phyloP scores from a whole-genome alignment of 23 red algal genomes.

The Pyropia haitanensis region DNA sequence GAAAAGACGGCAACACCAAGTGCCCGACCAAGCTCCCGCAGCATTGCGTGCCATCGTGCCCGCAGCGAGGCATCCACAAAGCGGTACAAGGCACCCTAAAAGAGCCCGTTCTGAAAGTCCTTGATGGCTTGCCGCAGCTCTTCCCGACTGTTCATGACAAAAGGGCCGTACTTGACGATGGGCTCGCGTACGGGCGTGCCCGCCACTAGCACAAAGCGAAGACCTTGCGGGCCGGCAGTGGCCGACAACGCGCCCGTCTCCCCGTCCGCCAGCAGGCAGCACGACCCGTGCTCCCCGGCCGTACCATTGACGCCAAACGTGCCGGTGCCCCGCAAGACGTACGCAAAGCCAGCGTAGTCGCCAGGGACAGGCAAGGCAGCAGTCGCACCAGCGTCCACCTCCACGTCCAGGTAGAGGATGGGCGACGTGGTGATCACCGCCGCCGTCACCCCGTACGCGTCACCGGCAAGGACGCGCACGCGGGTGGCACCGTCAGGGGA shows the following conservation, averaged over 20 bases:
- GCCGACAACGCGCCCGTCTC: constrained; percentile 13
- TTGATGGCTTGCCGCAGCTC: constrained; percentile 68
- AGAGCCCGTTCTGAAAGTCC: constrained; percentile 71
- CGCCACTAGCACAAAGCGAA: constrained; percentile 72
- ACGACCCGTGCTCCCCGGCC: constrained; percentile 34
- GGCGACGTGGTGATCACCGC: constrained; percentile 72
- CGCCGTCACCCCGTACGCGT: constrained; percentile 36
- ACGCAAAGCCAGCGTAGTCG: constrained; percentile 63
- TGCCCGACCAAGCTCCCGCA: too few relatives aligned
- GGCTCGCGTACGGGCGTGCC: constrained; percentile 67
- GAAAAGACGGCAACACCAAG: too few relatives aligned
- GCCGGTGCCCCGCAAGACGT: constrained; percentile 51
- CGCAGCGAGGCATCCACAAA: too few relatives aligned
- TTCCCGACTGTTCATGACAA: constrained; percentile 83
- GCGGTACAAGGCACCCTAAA: constrained; percentile 7
- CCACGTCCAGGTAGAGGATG: constrained; percentile 71
- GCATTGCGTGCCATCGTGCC: too few relatives aligned
- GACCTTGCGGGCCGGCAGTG: constrained; percentile 13
- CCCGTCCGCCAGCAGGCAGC: constrained; percentile 43
- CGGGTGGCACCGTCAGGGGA: constrained; percentile 19
- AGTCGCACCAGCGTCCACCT: constrained; percentile 20
- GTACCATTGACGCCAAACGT: constrained; percentile 22
- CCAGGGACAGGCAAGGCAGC: constrained; percentile 38
- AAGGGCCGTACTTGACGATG: constrained; percentile 67
- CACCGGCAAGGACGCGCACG: constrained; percentile 65